Evolutionary conservation across 192 early-diverging fungal genomes (phyloP).

Genomic region (Backusella circina): DNA sequence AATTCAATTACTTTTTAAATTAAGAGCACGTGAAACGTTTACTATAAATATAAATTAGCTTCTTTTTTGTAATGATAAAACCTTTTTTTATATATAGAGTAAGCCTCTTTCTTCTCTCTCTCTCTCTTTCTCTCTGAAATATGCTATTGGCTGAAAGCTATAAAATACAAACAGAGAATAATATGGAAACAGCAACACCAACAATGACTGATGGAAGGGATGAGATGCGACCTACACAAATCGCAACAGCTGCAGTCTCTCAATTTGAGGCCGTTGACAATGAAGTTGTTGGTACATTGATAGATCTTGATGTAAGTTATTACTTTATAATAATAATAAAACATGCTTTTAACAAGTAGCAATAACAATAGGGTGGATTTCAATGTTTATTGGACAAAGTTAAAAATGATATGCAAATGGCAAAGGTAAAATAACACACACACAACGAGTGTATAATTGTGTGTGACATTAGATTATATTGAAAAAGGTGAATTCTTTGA

Average conservation of each 20-base stretch:
- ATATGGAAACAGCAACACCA: not conserved
- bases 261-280: not conserved
- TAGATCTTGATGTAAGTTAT: slow-evolving; percentile 2
- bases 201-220: not conserved
- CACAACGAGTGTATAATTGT: not conserved
- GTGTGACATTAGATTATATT: slow-evolving; percentile 8
- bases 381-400: slow-evolving; percentile 57
- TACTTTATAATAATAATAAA: not conserved
- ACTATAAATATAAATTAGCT: slow-evolving; percentile 5
- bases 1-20: not conserved
- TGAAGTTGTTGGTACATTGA: not conserved
- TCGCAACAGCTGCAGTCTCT: not conserved
- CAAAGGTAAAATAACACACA: slow-evolving; percentile 54
- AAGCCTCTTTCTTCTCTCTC: not conserved
- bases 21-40: not conserved
- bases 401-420: slow-evolving; percentile 60
- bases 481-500: not conserved
- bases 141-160: not conserved
- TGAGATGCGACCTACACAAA: not conserved
- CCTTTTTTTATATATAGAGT: not conserved
- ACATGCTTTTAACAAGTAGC: too few relatives aligned
- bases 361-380: not conserved
- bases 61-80: not conserved
- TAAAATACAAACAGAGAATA: slow-evolving; percentile 1
- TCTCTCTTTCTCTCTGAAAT: not conserved